Evolutionary conservation across 192 early-diverging fungal species (phyloP).

Genomic region (Endogone sp.): DNA sequence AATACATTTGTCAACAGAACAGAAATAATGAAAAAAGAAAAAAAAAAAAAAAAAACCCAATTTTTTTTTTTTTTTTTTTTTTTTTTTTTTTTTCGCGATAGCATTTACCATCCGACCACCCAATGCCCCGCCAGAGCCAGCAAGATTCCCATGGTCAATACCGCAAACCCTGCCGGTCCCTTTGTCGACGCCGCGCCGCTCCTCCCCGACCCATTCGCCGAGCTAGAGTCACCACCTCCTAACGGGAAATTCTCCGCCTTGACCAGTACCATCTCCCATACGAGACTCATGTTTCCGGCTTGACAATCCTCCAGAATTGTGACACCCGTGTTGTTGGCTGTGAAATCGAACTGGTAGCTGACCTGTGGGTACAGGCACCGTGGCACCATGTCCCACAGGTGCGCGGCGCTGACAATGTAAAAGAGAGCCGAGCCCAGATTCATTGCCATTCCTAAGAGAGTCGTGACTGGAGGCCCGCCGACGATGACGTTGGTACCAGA

Average conservation of each 20-base stretch:
- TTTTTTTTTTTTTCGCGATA: too few species aligned
- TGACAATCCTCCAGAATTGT: slow-evolving; percentile 13
- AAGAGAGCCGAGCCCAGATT: slow-evolving; percentile 4
- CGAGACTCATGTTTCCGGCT: slow-evolving; percentile 10
- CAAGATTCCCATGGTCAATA: too few species aligned
- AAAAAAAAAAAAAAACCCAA: too few species aligned
- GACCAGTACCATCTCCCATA: slow-evolving; percentile 20
- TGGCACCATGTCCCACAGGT: slow-evolving; percentile 22
- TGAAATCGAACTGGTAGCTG: slow-evolving; percentile 15
- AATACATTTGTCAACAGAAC: too few species aligned
- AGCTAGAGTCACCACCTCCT: too few species aligned
- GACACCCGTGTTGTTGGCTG: slow-evolving; percentile 24
- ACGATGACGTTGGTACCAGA: slow-evolving; percentile 8
- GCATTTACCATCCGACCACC: too few species aligned
- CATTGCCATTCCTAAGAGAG: background rate
- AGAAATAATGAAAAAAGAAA: too few species aligned
- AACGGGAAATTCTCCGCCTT: slow-evolving; percentile 12
- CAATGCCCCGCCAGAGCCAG: too few species aligned
- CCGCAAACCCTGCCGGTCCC: too few species aligned
- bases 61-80: too few species aligned
- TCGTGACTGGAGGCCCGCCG: background rate
- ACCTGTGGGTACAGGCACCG: slow-evolving; percentile 13
- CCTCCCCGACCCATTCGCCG: too few species aligned
- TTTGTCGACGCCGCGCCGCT: too few species aligned
- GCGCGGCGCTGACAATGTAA: slow-evolving; percentile 16